Base-by-base conservation (phyloP, 1,284 basidiomycete genomes). In the Melampsora larici-populina region DNA sequence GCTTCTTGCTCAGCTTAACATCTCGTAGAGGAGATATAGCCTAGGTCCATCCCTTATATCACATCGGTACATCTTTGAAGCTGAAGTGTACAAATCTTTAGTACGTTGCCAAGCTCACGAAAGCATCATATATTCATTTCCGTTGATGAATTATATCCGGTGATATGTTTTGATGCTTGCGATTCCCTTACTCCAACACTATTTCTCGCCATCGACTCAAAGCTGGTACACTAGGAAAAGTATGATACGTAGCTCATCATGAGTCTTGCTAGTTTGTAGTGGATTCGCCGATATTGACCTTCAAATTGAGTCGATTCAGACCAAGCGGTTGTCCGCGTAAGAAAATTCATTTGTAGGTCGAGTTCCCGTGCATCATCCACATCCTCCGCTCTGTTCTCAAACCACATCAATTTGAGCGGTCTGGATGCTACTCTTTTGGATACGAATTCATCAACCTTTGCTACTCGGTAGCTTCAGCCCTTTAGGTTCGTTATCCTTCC, bases 321-420 rank as follows among this genome's bases (percentile, higher is more conserved):
- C n/a, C 55, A 58, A 29, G 29, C 55, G 55, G 55, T 58, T 58
- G 17, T 58, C 55, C 55, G 55, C 55, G 55, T 58, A 58, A 24
- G 55, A n/a, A 58, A 29, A 9, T 21, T 58, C 55, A 58, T 58
- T 58, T 58, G 55, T 58, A 58, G 29, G 55, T 58, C 55, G 55
- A 58, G 55, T 58, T 21, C n/a, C 55, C 55, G 55, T 58, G 55
- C 55, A 58, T 24, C n/a, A 58, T n/a, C 9, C 55, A 24, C 55
- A 58, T 29, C 51, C 18, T 21, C 51, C 51, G 24, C 51, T 58
- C 29, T 58, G 55, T 2, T 24, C 55, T 58, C 40, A 58, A 29
- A 13, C 29, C 55, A 9, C 55, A n/a, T 58, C 55, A 58, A 24
- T 58, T 15, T 29, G 55, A 58, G 9, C 29, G 55, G 55, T 58